Conservation (phyloP, 1,284 basidiomycete species). For the Coriolopsis trogii region DNA sequence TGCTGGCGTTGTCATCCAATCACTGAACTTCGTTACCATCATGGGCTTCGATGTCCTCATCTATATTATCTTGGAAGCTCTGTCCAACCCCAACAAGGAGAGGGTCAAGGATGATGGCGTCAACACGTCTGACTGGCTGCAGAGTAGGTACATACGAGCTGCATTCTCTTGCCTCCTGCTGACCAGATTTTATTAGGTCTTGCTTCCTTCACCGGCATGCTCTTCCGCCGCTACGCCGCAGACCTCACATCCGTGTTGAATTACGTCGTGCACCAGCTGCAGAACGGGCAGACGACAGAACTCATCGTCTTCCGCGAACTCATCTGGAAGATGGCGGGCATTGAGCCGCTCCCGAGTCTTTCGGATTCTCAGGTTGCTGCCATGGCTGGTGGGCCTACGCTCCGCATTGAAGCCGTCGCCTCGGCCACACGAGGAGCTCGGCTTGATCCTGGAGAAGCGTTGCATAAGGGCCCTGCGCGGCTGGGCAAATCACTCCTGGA, state of each 20-base stretch:
- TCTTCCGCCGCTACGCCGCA: conserved; percentile 86
- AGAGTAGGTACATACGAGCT: conserved; percentile 62
- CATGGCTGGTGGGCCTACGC: conserved; percentile 87
- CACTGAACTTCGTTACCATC: conserved; percentile 86
- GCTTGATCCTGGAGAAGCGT: conserved; percentile 62
- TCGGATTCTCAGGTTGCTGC: conserved; percentile 88
- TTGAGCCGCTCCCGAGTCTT: conserved; percentile 88
- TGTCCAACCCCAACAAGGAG: conserved; percentile 85
- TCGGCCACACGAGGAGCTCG: conserved; percentile 71
- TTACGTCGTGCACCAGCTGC: conserved; percentile 91
- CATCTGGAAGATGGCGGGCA: conserved; percentile 94
- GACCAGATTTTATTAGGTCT: conserved; percentile 57
- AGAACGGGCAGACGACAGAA: conserved; percentile 84
- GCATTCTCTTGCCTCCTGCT: conserved; percentile 12
- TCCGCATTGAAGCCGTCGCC: conserved; percentile 86
- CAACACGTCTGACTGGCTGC: conserved; percentile 91
- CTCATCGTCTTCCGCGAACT: conserved; percentile 91
- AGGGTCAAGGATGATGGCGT: conserved; percentile 93
- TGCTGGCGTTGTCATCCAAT: conserved; percentile 88
- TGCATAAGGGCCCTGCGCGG: conserved; percentile 64
- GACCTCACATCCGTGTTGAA: conserved; percentile 86
- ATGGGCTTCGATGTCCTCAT: conserved; percentile 95
- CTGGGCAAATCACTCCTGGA: conserved; percentile 75
- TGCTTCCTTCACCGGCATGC: conserved; percentile 90
- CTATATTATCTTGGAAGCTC: conserved; percentile 86